Percentiles rank a stretch among this genome's conserved stretches.
phyloP scores from a whole-genome alignment of 2,329 filamentous ascomycete species.

The Penicillium sp. region DNA sequence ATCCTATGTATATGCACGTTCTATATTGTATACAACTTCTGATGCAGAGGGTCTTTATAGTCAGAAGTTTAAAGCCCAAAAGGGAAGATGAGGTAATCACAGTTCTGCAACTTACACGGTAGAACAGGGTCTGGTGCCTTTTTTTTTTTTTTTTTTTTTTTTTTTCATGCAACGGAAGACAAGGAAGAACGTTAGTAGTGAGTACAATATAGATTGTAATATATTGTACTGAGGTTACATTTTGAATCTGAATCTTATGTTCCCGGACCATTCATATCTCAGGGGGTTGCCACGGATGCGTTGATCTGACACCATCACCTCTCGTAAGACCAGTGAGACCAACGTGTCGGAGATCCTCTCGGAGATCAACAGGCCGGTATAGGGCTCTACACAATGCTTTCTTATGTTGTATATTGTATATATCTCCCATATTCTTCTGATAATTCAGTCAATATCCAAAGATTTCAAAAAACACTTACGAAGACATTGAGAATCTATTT shows the following conservation, averaged over 20 bases:
- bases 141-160: background rate
- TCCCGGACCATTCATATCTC: background rate
- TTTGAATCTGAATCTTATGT: background rate
- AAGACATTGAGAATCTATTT: background rate
- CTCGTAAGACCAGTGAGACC: conserved; percentile 15
- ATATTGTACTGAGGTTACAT: background rate
- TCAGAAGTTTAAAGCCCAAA: background rate
- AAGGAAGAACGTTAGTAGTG: background rate
- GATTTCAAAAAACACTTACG: background rate
- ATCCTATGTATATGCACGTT: background rate
- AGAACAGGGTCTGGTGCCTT: background rate
- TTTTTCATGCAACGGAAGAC: no score
- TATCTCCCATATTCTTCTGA: background rate
- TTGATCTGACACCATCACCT: conserved; percentile 10
- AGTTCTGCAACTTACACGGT: background rate
- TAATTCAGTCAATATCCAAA: background rate
- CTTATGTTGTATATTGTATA: background rate
- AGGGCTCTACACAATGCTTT: background rate
- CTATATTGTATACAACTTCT: background rate
- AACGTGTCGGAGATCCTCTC: background rate
- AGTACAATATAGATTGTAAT: background rate
- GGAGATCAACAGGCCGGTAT: conserved; percentile 6
- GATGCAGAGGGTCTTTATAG: background rate
- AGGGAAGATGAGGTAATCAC: background rate
- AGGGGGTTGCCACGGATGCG: background rate